phyloP scores from a whole-genome alignment of 108 stramenopile genomes.

The Discostella pseudostelligera region DNA sequence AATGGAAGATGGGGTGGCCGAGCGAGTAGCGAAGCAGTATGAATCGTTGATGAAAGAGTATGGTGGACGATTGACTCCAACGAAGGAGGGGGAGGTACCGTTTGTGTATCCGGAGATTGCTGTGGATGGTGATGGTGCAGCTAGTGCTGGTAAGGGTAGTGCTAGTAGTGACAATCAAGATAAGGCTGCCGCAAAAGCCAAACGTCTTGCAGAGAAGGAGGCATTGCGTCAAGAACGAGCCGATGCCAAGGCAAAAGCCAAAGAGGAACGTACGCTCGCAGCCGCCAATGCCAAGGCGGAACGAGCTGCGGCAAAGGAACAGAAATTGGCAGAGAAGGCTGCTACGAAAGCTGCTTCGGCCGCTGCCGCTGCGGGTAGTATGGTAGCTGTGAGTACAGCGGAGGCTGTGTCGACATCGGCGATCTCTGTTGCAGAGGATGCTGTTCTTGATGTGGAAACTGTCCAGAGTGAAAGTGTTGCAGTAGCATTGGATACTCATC shows the following conservation, averaged over 20 bases:
- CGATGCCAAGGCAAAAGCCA: slow-evolving; percentile 14
- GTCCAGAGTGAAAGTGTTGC: slow-evolving; percentile 30
- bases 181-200: slow-evolving; percentile 15
- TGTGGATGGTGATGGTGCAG: background rate
- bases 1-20: slow-evolving; percentile 41
- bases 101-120: slow-evolving; percentile 19
- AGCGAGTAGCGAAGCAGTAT: slow-evolving; percentile 41
- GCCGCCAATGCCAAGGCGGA: slow-evolving; percentile 32
- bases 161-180: too few species aligned
- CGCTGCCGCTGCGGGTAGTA: background rate
- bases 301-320: slow-evolving; percentile 25
- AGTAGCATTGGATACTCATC: background rate
- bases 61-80: slow-evolving; percentile 31
- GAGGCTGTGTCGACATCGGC: slow-evolving; percentile 2
- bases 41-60: slow-evolving; percentile 38
- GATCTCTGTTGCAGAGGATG: background rate
- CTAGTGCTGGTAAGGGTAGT: too few species aligned
- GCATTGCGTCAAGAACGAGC: background rate
- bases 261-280: slow-evolving; percentile 25
- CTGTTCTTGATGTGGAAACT: slow-evolving; percentile 10
- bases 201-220: slow-evolving; percentile 19
- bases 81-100: slow-evolving; percentile 39
- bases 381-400: background rate
- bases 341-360: slow-evolving; percentile 11
- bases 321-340: slow-evolving; percentile 40